Conservation (phyloP, 495 filamentous ascomycete genomes). For the Neurospora hispaniola region DNA sequence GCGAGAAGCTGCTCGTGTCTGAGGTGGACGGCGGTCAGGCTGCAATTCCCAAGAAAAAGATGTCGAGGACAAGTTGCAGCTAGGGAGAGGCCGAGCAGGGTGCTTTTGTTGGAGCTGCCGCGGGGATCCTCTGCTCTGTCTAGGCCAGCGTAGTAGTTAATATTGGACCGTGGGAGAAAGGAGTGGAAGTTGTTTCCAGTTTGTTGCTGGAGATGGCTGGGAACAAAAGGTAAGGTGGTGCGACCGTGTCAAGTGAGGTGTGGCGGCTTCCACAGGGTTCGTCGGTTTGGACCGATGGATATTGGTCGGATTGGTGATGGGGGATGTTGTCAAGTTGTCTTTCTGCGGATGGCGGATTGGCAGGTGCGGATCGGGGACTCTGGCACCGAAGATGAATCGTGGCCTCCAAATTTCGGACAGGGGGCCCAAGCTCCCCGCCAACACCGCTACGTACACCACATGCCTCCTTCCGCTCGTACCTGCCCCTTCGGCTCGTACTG, state of each 20-base stretch:
- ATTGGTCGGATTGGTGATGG: background rate
- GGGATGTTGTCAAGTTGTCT: conserved; percentile 1
- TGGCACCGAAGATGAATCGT: conserved; percentile 21
- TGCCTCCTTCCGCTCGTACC: background rate
- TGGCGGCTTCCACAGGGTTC: conserved; percentile 20
- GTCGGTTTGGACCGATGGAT: background rate
- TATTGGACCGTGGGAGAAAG: background rate
- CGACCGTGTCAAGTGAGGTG: conserved; percentile 14
- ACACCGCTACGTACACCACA: background rate
- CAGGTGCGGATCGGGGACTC: background rate
- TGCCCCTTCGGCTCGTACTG: background rate
- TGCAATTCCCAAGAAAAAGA: background rate
- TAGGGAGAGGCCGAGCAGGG: background rate
- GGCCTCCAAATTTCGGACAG: conserved; percentile 24
- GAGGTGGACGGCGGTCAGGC: background rate
- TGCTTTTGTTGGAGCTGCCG: background rate
- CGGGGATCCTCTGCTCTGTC: background rate
- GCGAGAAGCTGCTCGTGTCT: background rate
- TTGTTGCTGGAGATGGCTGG: background rate
- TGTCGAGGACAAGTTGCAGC: background rate
- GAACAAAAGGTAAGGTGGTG: background rate
- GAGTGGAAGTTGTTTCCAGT: background rate
- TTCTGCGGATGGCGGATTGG: conserved; percentile 1
- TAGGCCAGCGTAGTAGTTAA: background rate
- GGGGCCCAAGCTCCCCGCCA: conserved; percentile 18